These are phyloP conservation scores for Globisporangium spinosum DNA, from an alignment of 352 stramenopile species.

Conservation along the genomic window DNA sequence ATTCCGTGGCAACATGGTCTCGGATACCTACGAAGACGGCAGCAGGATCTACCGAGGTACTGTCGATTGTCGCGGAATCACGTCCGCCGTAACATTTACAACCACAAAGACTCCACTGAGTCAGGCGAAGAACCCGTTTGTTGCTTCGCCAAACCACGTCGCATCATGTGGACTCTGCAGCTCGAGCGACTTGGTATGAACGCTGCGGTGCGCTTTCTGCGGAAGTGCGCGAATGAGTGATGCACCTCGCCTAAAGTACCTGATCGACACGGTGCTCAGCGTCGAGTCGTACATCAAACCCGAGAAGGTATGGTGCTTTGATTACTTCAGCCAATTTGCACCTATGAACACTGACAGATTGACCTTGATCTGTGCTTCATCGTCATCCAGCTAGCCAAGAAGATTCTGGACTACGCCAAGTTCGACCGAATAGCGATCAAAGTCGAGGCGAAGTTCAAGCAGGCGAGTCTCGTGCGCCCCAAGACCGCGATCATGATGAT, in stretches of 20 bases:
- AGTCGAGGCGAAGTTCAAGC: conserved; percentile 70
- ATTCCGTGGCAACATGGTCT: conserved; percentile 25
- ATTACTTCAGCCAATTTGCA: not conserved
- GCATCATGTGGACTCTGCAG: conserved; percentile 67
- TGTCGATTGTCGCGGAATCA: conserved; percentile 60
- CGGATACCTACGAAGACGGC: conserved; percentile 41
- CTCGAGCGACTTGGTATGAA: conserved; percentile 66
- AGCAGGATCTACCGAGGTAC: conserved; percentile 35
- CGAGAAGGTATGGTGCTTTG: conserved; percentile 32
- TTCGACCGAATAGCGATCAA: conserved; percentile 76
- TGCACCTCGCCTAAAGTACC: conserved; percentile 64
- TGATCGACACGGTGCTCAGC: conserved; percentile 76
- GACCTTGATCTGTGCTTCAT: not conserved
- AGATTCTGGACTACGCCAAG: conserved; percentile 73
- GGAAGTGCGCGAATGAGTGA: conserved; percentile 68
- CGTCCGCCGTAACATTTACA: conserved; percentile 59
- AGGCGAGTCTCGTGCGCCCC: conserved; percentile 69
- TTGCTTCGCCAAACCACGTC: conserved; percentile 18
- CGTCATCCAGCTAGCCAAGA: conserved; percentile 46
- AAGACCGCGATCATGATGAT: conserved; percentile 84
- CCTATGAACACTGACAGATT: not conserved
- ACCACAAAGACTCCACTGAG: conserved; percentile 52
- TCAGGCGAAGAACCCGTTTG: conserved; percentile 37
- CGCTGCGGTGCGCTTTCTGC: conserved; percentile 67
- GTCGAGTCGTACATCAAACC: conserved; percentile 60